Conservation (phyloP, 2,329 filamentous ascomycete species). For the Colletotrichum falcatum region DNA sequence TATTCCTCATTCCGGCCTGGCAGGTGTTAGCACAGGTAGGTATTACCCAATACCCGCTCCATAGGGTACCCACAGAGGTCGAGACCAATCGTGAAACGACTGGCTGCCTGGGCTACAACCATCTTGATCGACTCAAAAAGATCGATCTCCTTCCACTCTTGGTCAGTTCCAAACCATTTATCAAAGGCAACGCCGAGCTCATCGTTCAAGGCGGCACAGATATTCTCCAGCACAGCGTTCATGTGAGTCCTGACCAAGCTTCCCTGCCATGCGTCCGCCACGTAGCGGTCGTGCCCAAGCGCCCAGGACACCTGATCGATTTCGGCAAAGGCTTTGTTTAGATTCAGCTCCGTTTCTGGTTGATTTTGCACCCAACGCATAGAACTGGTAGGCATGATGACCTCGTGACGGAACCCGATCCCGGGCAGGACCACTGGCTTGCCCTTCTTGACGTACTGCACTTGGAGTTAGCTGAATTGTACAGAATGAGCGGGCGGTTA, state of each 20-base stretch:
- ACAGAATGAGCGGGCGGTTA: background rate
- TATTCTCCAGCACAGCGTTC: constrained; percentile 50
- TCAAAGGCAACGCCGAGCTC: constrained; percentile 52
- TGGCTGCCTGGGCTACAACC: constrained; percentile 49
- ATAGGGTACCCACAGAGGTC: constrained; percentile 46
- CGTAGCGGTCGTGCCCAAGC: constrained; percentile 50
- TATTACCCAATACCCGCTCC: no score
- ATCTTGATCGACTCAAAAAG: constrained; percentile 45
- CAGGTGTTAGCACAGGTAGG: background rate
- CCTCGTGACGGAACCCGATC: constrained; percentile 53
- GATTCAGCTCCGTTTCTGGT: constrained; percentile 52
- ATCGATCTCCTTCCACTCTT: constrained; percentile 51
- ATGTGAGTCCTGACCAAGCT: constrained; percentile 52
- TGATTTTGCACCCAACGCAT: constrained; percentile 56
- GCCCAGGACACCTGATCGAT: constrained; percentile 53
- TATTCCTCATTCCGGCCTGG: constrained; percentile 52
- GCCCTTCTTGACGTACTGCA: constrained; percentile 57
- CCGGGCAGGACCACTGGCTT: constrained; percentile 56
- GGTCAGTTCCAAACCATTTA: constrained; percentile 50
- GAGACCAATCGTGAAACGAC: constrained; percentile 50
- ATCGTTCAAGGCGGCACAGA: constrained; percentile 51
- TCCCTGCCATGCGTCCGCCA: constrained; percentile 52
- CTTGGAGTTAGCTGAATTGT: background rate
- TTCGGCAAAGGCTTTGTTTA: constrained; percentile 53
- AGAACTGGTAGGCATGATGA: constrained; percentile 55